Evolutionary conservation across 1,139 yeast genomes (phyloP).

Genomic region (Scheffersomyces parashehatae): DNA sequence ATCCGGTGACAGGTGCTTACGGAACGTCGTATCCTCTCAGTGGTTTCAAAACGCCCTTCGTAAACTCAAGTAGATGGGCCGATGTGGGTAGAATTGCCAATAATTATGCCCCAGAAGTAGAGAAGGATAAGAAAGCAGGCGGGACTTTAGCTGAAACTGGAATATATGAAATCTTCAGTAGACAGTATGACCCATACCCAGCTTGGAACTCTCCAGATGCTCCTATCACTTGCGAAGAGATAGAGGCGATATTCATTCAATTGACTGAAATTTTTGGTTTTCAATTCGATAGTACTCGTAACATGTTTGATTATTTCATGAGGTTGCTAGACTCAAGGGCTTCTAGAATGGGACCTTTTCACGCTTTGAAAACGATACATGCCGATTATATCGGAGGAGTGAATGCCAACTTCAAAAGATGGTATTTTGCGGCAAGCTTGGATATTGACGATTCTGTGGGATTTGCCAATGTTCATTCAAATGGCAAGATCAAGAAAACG

Average conservation of each 20-base stretch:
- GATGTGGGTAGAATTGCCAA: conserved; percentile 35
- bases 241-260: conserved; percentile 21
- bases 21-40: conserved; percentile 36
- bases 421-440: conserved; percentile 94
- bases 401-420: conserved; percentile 85
- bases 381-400: conserved; percentile 88
- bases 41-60: conserved; percentile 43
- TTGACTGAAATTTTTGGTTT: conserved; percentile 64
- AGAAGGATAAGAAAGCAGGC: conserved; percentile 21
- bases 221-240: conserved; percentile 18
- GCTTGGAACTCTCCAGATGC: conserved; percentile 47
- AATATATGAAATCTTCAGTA: conserved; percentile 37
- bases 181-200: conserved; percentile 55
- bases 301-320: conserved; percentile 66
- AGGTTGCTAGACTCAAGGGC: conserved; percentile 68
- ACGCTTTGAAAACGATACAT: conserved; percentile 61
- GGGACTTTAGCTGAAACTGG: conserved; percentile 43
- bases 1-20: background rate
- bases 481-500: conserved; percentile 31
- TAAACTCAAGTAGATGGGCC: conserved; percentile 48
- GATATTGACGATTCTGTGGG: conserved; percentile 84
- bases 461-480: conserved; percentile 54
- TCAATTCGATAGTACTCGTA: conserved; percentile 60
- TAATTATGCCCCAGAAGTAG: conserved; percentile 20
- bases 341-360: conserved; percentile 56